Evolutionary conservation across 1,284 basidiomycete species (phyloP).

Genomic region (Nidula niveotomentosa): DNA sequence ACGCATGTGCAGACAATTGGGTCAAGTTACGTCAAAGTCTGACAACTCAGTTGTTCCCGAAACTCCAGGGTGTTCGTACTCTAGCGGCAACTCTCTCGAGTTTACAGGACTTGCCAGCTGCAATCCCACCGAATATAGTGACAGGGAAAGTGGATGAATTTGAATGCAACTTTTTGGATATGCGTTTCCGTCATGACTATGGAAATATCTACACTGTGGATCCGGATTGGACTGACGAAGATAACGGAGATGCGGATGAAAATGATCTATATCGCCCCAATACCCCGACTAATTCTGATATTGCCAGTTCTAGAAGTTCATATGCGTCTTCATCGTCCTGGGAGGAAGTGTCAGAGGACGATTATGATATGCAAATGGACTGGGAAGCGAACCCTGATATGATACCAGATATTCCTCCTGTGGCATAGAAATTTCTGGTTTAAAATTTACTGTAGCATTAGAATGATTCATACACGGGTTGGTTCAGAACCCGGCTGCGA

Average conservation of each 20-base stretch:
- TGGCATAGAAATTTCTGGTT: neutral
- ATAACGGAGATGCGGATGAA: neutral
- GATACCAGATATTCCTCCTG: neutral
- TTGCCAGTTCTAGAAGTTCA: neutral
- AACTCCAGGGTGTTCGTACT: neutral
- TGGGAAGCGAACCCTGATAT: neutral
- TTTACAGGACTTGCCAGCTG: neutral
- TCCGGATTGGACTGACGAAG: constrained; percentile 1
- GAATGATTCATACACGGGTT: neutral
- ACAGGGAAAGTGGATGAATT: neutral
- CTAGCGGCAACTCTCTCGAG: neutral
- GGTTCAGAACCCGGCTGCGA: neutral
- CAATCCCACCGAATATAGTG: neutral
- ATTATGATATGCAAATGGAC: neutral
- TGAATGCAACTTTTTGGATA: neutral
- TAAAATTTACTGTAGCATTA: neutral
- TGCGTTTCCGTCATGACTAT: neutral
- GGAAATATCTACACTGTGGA: neutral
- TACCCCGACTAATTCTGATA: neutral
- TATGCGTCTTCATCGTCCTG: neutral
- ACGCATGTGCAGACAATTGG: constrained; percentile 1
- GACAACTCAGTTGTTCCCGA: neutral
- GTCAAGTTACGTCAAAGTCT: neutral
- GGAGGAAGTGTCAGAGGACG: neutral
- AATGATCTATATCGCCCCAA: neutral